Evolutionary conservation across 176 grass and related monocot genomes (phyloP), one percentile per base, ranked within the genome.

Genomic region (Hyparrhenia diplandra): DNA sequence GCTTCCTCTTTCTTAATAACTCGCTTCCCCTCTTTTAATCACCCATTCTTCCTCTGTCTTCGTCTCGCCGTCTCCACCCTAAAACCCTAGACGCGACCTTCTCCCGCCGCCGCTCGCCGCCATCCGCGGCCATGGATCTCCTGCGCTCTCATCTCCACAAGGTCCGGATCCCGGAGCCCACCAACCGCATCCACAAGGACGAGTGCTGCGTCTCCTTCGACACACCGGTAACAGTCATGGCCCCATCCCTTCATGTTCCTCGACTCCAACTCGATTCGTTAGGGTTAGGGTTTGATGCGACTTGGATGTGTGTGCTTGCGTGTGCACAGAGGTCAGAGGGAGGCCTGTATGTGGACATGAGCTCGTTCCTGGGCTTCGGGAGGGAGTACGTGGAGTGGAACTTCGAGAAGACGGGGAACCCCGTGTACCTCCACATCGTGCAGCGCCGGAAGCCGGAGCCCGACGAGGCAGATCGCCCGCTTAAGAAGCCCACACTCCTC

Each of bases 191-290:
- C 87, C 92, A 99, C 85, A 99, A 95, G 93, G 87, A 89, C 27
- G 96, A 99, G 85, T 99, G 96, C 76, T 99, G 96, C 85, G 46
- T 95, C 90, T 99, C 96, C 63, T 99, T 93, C 85, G 92, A 91
- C 80, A 91, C 92, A 20, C 88, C 97, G 64, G 93, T 96, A 91
- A 85, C 60, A 46, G 6, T 35, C 32, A 17, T 39, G 8, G 12
- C 10, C 76, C 24, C 14, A 35, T 13, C 29, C 29, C 1, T 10
- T 57, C 16, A 45, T 12, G 24, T 13, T 42, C n/a, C 42, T 49
- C 54, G 6, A 23, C 29, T 34, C 18, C 69, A 42, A 16, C 63
- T 69, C 52, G 49, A 83, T 79, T 40, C 77, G 21, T 41, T 47
- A 36, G 65, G 34, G 78, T 67, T 80, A 72, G 85, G 75, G 57